Conservation (phyloP, 208 protist genomes). For the Herpetomonas tarakana region DNA sequence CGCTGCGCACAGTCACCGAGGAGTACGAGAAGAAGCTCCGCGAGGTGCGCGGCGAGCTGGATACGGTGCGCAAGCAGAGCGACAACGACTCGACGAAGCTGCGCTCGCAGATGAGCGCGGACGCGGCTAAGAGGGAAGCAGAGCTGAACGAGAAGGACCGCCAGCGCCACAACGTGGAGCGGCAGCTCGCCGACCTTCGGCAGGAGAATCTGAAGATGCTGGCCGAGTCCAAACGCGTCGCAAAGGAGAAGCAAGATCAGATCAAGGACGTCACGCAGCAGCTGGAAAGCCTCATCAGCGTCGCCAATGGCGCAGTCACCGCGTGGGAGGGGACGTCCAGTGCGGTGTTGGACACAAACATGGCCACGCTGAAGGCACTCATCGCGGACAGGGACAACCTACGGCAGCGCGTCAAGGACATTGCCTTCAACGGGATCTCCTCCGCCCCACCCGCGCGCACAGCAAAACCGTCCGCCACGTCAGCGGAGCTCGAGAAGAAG, state of each 20-base stretch:
- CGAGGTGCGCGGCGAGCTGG: constrained; percentile 16
- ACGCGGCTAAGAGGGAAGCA: constrained; percentile 14
- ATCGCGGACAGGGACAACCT: constrained; percentile 21
- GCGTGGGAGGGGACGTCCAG: constrained; percentile 9
- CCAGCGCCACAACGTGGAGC: constrained; percentile 23
- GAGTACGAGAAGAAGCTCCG: constrained; percentile 14
- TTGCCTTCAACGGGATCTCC: constrained; percentile 6
- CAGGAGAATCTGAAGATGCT: constrained; percentile 30
- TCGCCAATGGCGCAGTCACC: constrained; percentile 1
- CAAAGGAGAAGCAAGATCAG: constrained; percentile 15
- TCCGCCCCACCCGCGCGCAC: background rate
- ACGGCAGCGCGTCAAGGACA: constrained; percentile 15
- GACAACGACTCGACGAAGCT: constrained; percentile 21
- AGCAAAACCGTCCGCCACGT: background rate
- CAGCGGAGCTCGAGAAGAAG: background rate
- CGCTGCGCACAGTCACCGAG: constrained; percentile 19
- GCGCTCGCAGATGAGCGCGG: constrained; percentile 22
- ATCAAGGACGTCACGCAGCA: constrained; percentile 18
- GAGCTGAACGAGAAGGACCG: constrained; percentile 32
- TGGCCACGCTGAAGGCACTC: constrained; percentile 16
- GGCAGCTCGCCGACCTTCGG: constrained; percentile 28
- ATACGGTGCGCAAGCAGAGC: constrained; percentile 16
- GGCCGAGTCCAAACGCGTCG: constrained; percentile 13
- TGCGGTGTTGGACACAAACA: constrained; percentile 14
- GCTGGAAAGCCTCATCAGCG: constrained; percentile 21